Evolutionary conservation across 164 flowering plant genomes (phyloP), one percentile per base, ranked within the genome.

Genomic region (Umbilicus rupestris): DNA sequence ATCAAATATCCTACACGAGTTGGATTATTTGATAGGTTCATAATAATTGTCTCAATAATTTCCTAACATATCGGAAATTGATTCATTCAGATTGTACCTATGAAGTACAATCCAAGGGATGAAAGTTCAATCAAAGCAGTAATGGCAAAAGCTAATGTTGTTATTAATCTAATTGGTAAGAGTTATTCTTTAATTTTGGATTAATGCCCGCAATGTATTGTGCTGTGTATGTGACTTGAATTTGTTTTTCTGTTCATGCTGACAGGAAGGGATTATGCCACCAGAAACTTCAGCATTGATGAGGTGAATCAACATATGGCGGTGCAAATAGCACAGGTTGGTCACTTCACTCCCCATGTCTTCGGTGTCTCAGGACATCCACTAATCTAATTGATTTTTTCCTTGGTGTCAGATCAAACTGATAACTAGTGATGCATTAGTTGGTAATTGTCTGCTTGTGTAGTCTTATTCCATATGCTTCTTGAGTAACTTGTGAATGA

Each of bases 131-230:
- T 94, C 65, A 94, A 91, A 76, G 99, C 99, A 49, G 96, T 84
- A 3, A 91, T 94, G 99, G 97, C 97, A 24, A 94, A 91, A 79
- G 96, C 99, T 41, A 91, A 94, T 78, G 96, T 94, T 78, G 99
- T 94, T 55, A 71, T 94, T 67, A 94, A 94, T 78, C 99, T 94
- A 62, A 86, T 94, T 76, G 99, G 97, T 91, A 72, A 62, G 74
- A 50, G 26, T 72, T 63, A 42, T 66, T 67, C 28, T 20, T 33
- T 45, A 59, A 60, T 26, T 39, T 39, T 19, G 10, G 35, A 52
- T 64, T 7, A 22, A 15, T 20, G 26, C 1, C 28, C 4, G 17
- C 19, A 17, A 22, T 31, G 1, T 62, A 22, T 33, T 31, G 11
- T 17, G 26, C 20, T 37, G 42, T 3, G 63, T 57, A 22, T 39